A percentile compares a stretch with the other conserved stretches of the same genome.
phyloP scores from a whole-genome alignment of 2,329 filamentous ascomycete genomes.

The Alternaria solani region DNA sequence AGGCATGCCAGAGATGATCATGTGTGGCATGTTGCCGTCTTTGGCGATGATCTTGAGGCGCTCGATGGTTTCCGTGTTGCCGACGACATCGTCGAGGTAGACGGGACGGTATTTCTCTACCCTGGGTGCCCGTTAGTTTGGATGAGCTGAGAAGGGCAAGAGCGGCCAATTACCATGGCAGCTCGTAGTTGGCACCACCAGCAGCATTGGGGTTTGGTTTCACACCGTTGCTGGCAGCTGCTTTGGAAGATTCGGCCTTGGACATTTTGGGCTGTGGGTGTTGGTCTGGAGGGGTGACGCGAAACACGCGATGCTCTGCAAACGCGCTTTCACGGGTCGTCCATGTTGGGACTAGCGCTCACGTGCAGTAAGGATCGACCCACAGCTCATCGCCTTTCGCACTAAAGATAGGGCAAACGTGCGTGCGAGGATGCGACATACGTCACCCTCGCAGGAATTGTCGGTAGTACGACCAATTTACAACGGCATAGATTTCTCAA shows the following conservation, averaged over 20 bases:
- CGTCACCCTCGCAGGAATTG: neutral
- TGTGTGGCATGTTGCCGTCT: conserved; percentile 98
- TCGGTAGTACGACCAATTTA: neutral
- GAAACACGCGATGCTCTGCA: conserved; percentile 24
- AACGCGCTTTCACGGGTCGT: conserved; percentile 33
- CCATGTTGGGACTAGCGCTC: conserved; percentile 17
- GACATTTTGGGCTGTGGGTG: conserved; percentile 50
- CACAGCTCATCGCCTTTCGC: conserved; percentile 1
- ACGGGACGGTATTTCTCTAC: conserved; percentile 97
- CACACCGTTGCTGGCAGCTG: conserved; percentile 54
- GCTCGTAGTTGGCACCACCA: conserved; percentile 68
- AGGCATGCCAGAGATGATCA: conserved; percentile 99
- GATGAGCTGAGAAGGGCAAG: neutral
- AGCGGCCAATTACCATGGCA: conserved; percentile 71
- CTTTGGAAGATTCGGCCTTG: conserved; percentile 60
- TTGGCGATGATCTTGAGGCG: conserved; percentile 97
- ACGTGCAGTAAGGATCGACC: conserved; percentile 20
- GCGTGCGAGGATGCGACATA: neutral
- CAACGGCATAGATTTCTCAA: neutral
- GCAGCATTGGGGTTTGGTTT: conserved; percentile 52
- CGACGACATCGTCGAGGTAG: conserved; percentile 95
- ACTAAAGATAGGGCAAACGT: conserved; percentile 2
- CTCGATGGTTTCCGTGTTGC: conserved; percentile 97
- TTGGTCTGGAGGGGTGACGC: conserved; percentile 34
- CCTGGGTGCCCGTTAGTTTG: conserved; percentile 62